Base-by-base conservation (phyloP, 31 red algal species). In the Porphyra umbilicalis region DNA sequence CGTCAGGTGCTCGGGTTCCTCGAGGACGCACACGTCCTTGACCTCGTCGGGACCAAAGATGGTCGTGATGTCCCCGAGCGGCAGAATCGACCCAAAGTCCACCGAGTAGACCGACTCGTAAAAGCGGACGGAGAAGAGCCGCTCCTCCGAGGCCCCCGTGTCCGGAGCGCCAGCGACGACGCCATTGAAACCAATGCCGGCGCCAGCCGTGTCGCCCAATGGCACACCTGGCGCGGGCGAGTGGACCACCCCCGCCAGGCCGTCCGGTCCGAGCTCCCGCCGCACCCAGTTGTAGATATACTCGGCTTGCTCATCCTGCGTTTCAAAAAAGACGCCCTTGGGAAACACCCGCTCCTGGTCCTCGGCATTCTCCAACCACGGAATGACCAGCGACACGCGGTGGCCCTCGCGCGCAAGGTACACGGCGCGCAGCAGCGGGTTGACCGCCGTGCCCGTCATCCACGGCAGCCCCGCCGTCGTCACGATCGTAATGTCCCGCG, bases 1-100 rank as follows among this genome's bases (percentile, higher is more conserved):
- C 33, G 90, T 96, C 30, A 96, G 83, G 79, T 96, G 94, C 77
- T 96, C 94, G 32, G 94, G 94, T 79, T 96, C 94, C 79, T 96
- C 94, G 18, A 96, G 79, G 29, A 96, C 67, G 83, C 87, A 90
- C 39, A 96, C 80, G 81, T 96, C 94, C 77, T 44, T 82, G 3
- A 81, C 75, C n/a, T 85, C 84, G 57, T 87, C 79, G 9, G 80
- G 37, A 10, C 35, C 84, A 81, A 96, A 90, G 40, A 90, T 85
- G 33, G 77, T 78, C 6, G 87, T 88, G 76, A 96, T 92, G 83
- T 89, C 87, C 42, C 94, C 85, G 9, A 96, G 29, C 1, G 94
- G 90, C 32, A 96, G 37, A 77, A 96, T 90, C 42, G 79, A 82
- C 30, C 90, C 94, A 85, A 92, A 90, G 16, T 90, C 84, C 15